Evolutionary conservation across 805 yeast species (phyloP).

Genomic region (Diddensiella caesifluorescens): DNA sequence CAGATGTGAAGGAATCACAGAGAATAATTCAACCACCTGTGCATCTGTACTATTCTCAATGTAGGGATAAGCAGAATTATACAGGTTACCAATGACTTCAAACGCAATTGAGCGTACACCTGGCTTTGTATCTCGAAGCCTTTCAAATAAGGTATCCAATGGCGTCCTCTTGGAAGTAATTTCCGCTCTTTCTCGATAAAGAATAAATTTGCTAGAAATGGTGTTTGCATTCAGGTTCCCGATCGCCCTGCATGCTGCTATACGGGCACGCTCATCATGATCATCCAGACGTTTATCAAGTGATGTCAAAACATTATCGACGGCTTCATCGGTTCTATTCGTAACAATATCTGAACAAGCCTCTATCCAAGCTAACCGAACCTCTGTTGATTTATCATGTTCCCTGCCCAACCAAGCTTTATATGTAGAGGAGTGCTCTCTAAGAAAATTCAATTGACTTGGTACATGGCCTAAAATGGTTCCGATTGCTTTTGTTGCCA

Average conservation of each 20-base stretch:
- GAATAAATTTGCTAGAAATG: conserved; percentile 44
- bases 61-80: conserved; percentile 41
- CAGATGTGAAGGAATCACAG: conserved; percentile 59
- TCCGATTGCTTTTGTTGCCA: conserved; percentile 74
- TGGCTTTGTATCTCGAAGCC: conserved; percentile 65
- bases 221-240: conserved; percentile 38
- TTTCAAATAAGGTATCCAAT: conserved; percentile 49
- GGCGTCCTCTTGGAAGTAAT: conserved; percentile 2
- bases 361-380: conserved; percentile 67
- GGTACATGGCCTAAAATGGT: conserved; percentile 47
- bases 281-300: conserved; percentile 72
- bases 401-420: conserved; percentile 69
- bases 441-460: conserved; percentile 52
- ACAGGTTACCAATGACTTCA: conserved; percentile 48
- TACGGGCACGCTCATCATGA: conserved; percentile 66
- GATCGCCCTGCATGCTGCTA: conserved; percentile 51
- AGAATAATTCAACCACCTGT: conserved; percentile 33
- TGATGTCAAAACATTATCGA: conserved; percentile 9
- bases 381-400: conserved; percentile 58
- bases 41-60: conserved; percentile 23
- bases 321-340: conserved; percentile 39
- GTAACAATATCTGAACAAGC: conserved; percentile 46
- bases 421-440: conserved; percentile 57
- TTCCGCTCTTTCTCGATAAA: conserved; percentile 25
- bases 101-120: conserved; percentile 61